Conservation (phyloP, 2,329 filamentous ascomycete species). For the Cytospora piceicola region DNA sequence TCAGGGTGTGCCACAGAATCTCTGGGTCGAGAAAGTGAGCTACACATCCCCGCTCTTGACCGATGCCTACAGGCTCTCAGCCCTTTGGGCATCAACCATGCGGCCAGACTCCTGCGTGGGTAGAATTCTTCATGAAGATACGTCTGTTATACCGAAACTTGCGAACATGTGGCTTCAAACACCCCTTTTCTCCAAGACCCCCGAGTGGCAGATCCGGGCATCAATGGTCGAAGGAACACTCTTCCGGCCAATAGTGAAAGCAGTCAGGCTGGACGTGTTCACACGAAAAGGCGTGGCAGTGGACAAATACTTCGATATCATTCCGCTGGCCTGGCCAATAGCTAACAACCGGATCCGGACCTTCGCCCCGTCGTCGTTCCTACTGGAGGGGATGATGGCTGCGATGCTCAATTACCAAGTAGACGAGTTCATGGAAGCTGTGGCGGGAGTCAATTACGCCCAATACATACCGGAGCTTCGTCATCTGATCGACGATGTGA, state of each 20-base stretch:
- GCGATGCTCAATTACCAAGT: constrained; percentile 1
- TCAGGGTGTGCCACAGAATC: too few relatives aligned
- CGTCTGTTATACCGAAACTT: background rate
- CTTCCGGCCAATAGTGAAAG: background rate
- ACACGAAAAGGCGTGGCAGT: background rate
- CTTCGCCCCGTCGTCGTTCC: too few relatives aligned
- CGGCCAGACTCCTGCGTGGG: too few relatives aligned
- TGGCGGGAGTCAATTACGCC: background rate
- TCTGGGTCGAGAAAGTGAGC: too few relatives aligned
- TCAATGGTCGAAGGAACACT: background rate
- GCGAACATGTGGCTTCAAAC: background rate
- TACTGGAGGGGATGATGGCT: constrained; percentile 2
- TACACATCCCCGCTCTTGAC: too few relatives aligned
- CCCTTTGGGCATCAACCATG: too few relatives aligned
- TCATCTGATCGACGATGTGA: background rate
- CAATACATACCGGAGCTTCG: background rate
- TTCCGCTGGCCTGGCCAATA: background rate
- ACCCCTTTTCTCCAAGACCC: background rate
- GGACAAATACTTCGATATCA: constrained; percentile 1
- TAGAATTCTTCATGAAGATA: too few relatives aligned
- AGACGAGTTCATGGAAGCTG: constrained; percentile 12
- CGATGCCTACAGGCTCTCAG: too few relatives aligned
- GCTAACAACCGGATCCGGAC: background rate
- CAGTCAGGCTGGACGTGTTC: background rate
- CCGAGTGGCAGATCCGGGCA: background rate